Base-by-base conservation (phyloP, 2,329 filamentous ascomycete genomes). In the Bipolaris bicolor region DNA sequence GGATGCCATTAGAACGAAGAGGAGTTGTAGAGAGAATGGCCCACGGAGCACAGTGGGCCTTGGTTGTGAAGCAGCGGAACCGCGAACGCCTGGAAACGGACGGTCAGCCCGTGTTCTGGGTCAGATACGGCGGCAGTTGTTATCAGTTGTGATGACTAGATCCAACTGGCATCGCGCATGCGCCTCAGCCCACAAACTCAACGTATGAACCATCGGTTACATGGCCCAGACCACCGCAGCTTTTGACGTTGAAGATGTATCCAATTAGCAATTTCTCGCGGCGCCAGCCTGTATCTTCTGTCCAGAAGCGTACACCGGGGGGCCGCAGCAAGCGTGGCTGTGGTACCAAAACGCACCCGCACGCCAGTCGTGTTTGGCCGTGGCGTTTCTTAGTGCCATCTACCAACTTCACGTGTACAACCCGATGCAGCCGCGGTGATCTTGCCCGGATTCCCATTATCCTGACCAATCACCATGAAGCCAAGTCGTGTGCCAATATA, bases 81-180 rank as follows among this genome's bases (percentile, higher is more conserved):
- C 16, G 18, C 26, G 18, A 45, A 20, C 24, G 51, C 44, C 36
- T 56, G 41, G 15, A 49, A 33, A 24, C 34, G 26, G 16, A 20
- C 40, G 33, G 18, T 51, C 53, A 52, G 53, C 40, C 29, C 47
- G 41, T 39, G 31, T 33, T 13, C 24, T 50, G 5, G 40, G 26
- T 34, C 20, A 33, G 29, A 47, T 52, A 26, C 48, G 34, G 36
- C 41, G 16, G 41, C 41, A 22, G 24, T 15, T 22, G 47, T 52
- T 56, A 52, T 56, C 53, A 56, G 53, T 40, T 52, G 41, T 18
- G 29, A 39, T 47, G 31, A 24, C 40, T 20, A 46, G 26, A 33
- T 36, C 41, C 48, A 46, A 34, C 5, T 51, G 18, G 40, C 36
- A n/a, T 46, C 18, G 29, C 46, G 33, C 22, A 49, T 39, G 51